These are phyloP conservation scores for Salix exigua DNA, from an alignment of 345 rosid species.

Conservation along the genomic window DNA sequence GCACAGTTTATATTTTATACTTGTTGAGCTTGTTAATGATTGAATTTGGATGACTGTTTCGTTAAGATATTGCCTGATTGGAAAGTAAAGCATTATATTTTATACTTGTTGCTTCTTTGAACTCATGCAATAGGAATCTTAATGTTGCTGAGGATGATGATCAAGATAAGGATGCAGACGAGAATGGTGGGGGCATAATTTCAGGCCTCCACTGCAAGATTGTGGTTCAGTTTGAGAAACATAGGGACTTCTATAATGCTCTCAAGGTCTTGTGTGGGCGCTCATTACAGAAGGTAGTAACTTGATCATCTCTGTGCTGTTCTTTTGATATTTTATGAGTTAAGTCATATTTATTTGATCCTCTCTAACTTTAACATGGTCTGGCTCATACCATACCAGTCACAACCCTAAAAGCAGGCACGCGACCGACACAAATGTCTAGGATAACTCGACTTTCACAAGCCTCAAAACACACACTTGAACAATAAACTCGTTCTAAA, in stretches of 20 bases:
- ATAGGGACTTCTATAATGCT: slow-evolving; percentile 61
- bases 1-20: not conserved
- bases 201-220: slow-evolving; percentile 89
- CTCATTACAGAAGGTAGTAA: slow-evolving; percentile 72
- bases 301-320: not conserved
- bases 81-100: not conserved
- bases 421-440: too few species aligned
- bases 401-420: too few species aligned
- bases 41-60: not conserved
- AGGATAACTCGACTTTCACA: too few species aligned
- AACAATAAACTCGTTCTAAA: too few species aligned
- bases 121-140: slow-evolving; percentile 61
- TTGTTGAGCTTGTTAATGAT: not conserved
- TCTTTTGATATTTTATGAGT: not conserved
- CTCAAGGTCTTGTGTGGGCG: slow-evolving; percentile 77
- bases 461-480: too few species aligned
- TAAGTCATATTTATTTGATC: not conserved
- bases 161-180: slow-evolving; percentile 50
- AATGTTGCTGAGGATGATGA: slow-evolving; percentile 78
- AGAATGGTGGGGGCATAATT: slow-evolving; percentile 44
- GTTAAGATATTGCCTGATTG: not conserved
- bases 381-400: too few species aligned
- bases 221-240: slow-evolving; percentile 82
- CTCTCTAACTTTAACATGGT: not conserved
- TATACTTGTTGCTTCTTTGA: slow-evolving; percentile 16